phyloP scores from a whole-genome alignment of 345 rosid genomes.

The Citrus sp. region DNA sequence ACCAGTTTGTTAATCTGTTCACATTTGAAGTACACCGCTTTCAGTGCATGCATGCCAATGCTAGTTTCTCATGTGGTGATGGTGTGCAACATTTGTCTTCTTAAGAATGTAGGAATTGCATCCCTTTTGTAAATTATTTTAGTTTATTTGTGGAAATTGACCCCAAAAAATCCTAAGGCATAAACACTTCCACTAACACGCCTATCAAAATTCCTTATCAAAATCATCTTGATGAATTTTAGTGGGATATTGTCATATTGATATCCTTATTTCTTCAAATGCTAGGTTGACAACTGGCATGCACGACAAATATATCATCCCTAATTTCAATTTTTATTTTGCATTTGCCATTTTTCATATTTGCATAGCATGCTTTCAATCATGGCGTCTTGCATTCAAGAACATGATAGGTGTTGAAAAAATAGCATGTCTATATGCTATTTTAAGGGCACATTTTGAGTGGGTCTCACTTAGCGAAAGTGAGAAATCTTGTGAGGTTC shows the following conservation, averaged over 20 bases:
- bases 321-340: background rate
- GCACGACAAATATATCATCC: background rate
- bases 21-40: background rate
- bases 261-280: background rate
- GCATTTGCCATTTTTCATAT: background rate
- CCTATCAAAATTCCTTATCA: background rate
- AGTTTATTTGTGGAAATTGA: background rate
- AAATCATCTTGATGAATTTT: background rate
- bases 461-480: no score
- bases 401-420: no score
- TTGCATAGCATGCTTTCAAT: background rate
- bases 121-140: no score
- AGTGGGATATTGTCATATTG: background rate
- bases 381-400: no score
- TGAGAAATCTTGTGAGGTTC: no score
- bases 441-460: no score
- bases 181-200: background rate
- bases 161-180: background rate
- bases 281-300: background rate
- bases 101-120: no score
- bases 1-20: background rate
- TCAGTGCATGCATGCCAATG: background rate
- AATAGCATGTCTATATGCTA: no score
- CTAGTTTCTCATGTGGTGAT: background rate
- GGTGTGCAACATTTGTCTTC: background rate